Percentiles rank a stretch among this genome's conserved stretches.
Conservation (phyloP, 2,329 filamentous ascomycete species). For the Lasiodiplodia sp. region DNA sequence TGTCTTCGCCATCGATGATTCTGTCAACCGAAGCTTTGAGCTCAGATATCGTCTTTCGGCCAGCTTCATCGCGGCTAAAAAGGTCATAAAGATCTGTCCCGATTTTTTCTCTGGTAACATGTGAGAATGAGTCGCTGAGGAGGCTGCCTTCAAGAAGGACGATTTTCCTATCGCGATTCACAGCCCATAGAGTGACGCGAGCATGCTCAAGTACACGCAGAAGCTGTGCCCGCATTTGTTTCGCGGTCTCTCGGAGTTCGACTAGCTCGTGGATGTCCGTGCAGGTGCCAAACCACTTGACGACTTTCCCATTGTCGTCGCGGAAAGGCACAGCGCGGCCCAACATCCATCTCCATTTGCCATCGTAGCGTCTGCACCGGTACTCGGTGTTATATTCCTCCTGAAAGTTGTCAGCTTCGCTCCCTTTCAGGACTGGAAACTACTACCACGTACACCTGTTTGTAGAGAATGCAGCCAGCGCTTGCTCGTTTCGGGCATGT, state of each 20-base stretch:
- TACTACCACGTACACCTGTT: conserved; percentile 58
- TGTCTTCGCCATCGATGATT: conserved; percentile 67
- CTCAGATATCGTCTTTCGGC: conserved; percentile 42
- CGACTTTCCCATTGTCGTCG: conserved; percentile 71
- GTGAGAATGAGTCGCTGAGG: conserved; percentile 32
- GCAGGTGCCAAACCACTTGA: conserved; percentile 83
- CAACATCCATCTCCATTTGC: conserved; percentile 81
- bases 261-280: conserved; percentile 81
- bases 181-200: conserved; percentile 77
- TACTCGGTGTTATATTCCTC: conserved; percentile 75
- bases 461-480: conserved; percentile 69
- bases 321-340: conserved; percentile 73
- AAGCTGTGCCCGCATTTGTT: conserved; percentile 73
- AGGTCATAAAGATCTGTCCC: conserved; percentile 71
- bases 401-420: conserved; percentile 4
- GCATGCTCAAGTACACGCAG: conserved; percentile 77
- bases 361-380: conserved; percentile 69
- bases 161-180: conserved; percentile 67
- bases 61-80: conserved; percentile 52
- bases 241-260: conserved; percentile 70
- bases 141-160: conserved; percentile 75
- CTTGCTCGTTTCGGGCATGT: conserved; percentile 63
- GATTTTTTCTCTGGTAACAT: conserved; percentile 55
- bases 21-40: conserved; percentile 68
- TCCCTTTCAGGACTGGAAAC: not conserved